Evolutionary conservation across 306 rosid genomes (phyloP).

Genomic region (Hippophae tibetana): DNA sequence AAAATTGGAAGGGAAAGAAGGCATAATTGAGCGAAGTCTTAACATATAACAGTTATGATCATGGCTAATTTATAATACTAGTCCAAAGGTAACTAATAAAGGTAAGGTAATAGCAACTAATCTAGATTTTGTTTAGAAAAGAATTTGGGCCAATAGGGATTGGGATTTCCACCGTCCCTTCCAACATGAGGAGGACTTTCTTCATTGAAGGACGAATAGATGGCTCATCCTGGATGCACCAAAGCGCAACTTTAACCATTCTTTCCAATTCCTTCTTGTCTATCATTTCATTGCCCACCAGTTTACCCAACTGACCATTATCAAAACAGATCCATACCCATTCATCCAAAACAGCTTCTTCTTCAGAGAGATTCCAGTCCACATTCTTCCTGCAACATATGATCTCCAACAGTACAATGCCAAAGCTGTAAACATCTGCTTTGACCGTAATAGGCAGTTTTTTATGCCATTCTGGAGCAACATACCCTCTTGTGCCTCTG

Average conservation of each 20-base stretch:
- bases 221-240: slow-evolving; percentile 28
- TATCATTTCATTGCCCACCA: slow-evolving; percentile 2
- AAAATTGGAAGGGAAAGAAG: too few relatives aligned
- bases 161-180: slow-evolving; percentile 18
- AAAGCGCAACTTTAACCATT: slow-evolving; percentile 18
- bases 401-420: slow-evolving; percentile 22
- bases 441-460: slow-evolving; percentile 12
- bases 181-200: slow-evolving; percentile 18
- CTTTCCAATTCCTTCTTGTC: slow-evolving; percentile 11
- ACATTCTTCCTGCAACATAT: slow-evolving; percentile 14
- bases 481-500: slow-evolving; percentile 28
- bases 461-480: slow-evolving; percentile 26
- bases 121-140: slow-evolving; percentile 1
- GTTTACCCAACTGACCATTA: slow-evolving; percentile 10
- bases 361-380: slow-evolving; percentile 6
- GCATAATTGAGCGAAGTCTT: too few relatives aligned
- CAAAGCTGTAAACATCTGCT: slow-evolving; percentile 27
- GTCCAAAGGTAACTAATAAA: neutral
- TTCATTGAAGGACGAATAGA: slow-evolving; percentile 17
- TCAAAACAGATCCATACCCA: slow-evolving; percentile 8
- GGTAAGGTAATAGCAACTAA: neutral
- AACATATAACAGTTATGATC: too few relatives aligned
- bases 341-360: slow-evolving; percentile 20
- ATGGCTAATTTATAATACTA: too few relatives aligned
- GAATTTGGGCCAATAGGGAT: slow-evolving; percentile 2